A percentile compares a stretch with the other conserved stretches of the same genome.
phyloP scores from a whole-genome alignment of 2,329 filamentous ascomycete genomes.

The Magnaporthales sp. region DNA sequence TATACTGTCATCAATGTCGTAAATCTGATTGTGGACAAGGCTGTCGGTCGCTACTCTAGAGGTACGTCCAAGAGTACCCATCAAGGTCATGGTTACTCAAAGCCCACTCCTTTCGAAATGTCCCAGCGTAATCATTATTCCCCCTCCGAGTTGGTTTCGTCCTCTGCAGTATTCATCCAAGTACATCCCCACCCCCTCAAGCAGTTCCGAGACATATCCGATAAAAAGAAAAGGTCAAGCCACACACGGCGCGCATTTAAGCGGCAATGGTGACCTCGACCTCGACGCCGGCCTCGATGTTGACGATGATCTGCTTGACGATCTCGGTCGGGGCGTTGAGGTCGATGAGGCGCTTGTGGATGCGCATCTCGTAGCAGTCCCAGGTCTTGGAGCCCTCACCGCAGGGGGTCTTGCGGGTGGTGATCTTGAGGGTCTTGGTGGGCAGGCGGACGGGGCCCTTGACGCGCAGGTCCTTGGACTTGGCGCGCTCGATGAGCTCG shows the following conservation, averaged over 20 bases:
- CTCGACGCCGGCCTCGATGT: conserved; percentile 36
- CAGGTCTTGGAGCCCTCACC: conserved; percentile 99
- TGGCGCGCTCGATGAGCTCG: conserved; percentile 97
- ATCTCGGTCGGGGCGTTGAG: conserved; percentile 96
- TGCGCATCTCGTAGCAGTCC: conserved; percentile 98
- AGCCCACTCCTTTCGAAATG: neutral
- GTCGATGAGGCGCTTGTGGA: conserved; percentile 97
- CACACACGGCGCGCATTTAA: neutral
- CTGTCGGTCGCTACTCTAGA: neutral
- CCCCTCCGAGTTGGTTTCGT: neutral
- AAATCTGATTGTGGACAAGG: neutral
- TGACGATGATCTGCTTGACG: conserved; percentile 94
- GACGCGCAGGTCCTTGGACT: conserved; percentile 95
- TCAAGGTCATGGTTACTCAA: neutral
- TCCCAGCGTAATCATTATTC: neutral
- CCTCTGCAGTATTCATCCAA: neutral
- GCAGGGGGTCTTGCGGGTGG: conserved; percentile 97
- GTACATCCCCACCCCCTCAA: neutral
- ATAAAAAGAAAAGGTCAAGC: neutral
- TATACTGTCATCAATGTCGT: neutral
- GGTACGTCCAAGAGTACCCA: neutral
- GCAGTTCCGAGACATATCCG: neutral
- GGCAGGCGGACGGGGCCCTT: conserved; percentile 97
- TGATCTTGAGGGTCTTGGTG: conserved; percentile 94
- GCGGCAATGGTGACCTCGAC: conserved; percentile 7